These are phyloP conservation scores for Naematelia aurantialba DNA, from an alignment of 768 basidiomycete genomes.

Conservation along the genomic window DNA sequence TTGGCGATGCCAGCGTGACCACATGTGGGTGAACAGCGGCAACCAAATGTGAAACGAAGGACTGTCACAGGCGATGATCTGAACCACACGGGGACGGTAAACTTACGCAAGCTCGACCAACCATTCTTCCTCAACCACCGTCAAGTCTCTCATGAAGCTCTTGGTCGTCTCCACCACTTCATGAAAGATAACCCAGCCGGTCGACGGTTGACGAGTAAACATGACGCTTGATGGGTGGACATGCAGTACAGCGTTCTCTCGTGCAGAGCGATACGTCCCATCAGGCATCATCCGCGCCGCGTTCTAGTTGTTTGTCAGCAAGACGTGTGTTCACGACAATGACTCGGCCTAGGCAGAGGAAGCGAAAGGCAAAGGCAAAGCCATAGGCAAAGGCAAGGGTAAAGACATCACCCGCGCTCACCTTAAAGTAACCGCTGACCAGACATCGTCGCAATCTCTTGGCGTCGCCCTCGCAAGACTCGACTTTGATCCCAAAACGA, in stretches of 20 bases:
- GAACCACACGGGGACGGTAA: no score
- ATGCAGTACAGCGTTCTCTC: slow-evolving; percentile 80
- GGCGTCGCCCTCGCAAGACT: slow-evolving; percentile 86
- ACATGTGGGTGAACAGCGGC: no score
- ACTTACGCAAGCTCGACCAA: slow-evolving; percentile 54
- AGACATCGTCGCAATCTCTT: slow-evolving; percentile 79
- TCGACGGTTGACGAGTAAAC: slow-evolving; percentile 84
- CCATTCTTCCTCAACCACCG: slow-evolving; percentile 96
- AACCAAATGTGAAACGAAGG: no score
- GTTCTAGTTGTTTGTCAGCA: slow-evolving; percentile 55
- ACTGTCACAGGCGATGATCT: no score
- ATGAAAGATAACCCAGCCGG: slow-evolving; percentile 91
- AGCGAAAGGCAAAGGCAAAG: background rate
- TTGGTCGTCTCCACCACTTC: slow-evolving; percentile 97
- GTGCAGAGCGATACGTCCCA: slow-evolving; percentile 84
- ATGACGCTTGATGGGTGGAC: slow-evolving; percentile 91
- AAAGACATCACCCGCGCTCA: slow-evolving; percentile 12
- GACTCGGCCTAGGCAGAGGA: background rate
- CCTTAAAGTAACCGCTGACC: slow-evolving; percentile 77
- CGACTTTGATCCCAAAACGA: slow-evolving; percentile 73
- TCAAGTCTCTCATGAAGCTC: slow-evolving; percentile 85
- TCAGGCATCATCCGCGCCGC: slow-evolving; percentile 86
- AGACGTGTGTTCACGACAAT: background rate
- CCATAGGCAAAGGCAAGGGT: no score
- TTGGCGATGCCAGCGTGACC: no score